Conservation (phyloP, 768 basidiomycete genomes). For the Boletellus emodensis region DNA sequence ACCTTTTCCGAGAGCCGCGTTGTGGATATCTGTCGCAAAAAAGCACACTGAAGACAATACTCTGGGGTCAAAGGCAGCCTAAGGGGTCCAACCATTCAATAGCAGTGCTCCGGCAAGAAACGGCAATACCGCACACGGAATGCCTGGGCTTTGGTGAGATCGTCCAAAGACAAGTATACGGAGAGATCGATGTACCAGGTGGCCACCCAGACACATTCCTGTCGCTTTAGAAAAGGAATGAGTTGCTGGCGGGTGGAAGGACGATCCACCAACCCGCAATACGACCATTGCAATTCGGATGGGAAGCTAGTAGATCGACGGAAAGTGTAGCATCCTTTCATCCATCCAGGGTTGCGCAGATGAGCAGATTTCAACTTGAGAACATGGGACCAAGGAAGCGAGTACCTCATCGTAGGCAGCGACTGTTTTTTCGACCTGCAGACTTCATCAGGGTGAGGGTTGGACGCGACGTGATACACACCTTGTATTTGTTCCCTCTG, state of each 20-base stretch:
- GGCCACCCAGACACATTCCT: constrained; percentile 89
- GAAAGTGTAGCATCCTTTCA: constrained; percentile 72
- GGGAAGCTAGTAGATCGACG: constrained; percentile 67
- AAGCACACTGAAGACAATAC: constrained; percentile 86
- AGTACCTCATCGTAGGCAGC: constrained; percentile 83
- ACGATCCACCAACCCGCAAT: constrained; percentile 60
- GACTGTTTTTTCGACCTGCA: constrained; percentile 81
- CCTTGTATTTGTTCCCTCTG: constrained; percentile 92
- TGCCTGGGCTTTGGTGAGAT: constrained; percentile 33
- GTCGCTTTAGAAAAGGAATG: constrained; percentile 48
- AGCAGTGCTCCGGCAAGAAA: neutral
- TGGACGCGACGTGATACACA: constrained; percentile 14
- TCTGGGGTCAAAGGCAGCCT: constrained; percentile 88
- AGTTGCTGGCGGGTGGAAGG: neutral
- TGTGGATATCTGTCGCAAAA: constrained; percentile 93
- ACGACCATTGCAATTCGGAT: constrained; percentile 85
- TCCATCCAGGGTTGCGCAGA: neutral
- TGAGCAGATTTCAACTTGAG: neutral
- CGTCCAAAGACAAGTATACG: neutral
- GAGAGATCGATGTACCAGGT: constrained; percentile 51
- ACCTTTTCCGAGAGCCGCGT: constrained; percentile 80
- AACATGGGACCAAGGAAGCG: neutral
- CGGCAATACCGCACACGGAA: constrained; percentile 40
- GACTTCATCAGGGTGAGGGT: constrained; percentile 4
- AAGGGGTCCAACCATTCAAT: neutral